Percentiles rank a stretch among this genome's conserved stretches.
Evolutionary conservation across 2,329 filamentous ascomycete genomes (phyloP).

Genomic region (Elsinoe ampelina): DNA sequence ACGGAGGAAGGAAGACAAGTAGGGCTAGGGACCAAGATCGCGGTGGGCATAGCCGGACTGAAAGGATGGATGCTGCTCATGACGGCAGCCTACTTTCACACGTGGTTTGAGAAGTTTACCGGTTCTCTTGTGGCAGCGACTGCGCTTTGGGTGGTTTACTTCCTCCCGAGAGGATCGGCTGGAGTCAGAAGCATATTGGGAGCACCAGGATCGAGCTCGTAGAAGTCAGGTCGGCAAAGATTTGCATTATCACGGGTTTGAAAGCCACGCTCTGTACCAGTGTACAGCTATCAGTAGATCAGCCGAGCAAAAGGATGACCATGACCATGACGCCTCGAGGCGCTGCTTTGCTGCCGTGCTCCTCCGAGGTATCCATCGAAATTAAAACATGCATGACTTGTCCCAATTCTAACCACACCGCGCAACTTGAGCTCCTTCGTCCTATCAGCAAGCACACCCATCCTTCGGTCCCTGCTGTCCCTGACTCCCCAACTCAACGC

Average conservation of each 20-base stretch:
- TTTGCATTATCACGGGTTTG: not conserved
- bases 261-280: not conserved
- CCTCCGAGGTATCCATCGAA: not conserved
- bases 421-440: not conserved
- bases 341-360: slow-evolving; percentile 4
- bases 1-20: slow-evolving; percentile 33
- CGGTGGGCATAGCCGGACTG: slow-evolving; percentile 53
- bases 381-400: not conserved
- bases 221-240: not conserved
- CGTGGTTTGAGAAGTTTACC: slow-evolving; percentile 84
- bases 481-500: slow-evolving; percentile 72
- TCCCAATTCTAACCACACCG: not conserved
- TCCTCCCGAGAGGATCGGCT: slow-evolving; percentile 38
- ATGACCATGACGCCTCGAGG: not conserved
- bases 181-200: slow-evolving; percentile 35
- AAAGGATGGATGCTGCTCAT: slow-evolving; percentile 96
- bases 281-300: slow-evolving; percentile 5
- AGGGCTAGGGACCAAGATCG: slow-evolving; percentile 44
- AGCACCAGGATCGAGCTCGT: slow-evolving; percentile 33
- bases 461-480: slow-evolving; percentile 69
- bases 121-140: slow-evolving; percentile 40
- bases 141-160: slow-evolving; percentile 39
- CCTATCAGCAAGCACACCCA: slow-evolving; percentile 70
- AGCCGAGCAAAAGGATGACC: not conserved
- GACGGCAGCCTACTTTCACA: slow-evolving; percentile 98